Conservation (phyloP, 163 green algal species). For the Chlamydomonas reinhardtii region DNA sequence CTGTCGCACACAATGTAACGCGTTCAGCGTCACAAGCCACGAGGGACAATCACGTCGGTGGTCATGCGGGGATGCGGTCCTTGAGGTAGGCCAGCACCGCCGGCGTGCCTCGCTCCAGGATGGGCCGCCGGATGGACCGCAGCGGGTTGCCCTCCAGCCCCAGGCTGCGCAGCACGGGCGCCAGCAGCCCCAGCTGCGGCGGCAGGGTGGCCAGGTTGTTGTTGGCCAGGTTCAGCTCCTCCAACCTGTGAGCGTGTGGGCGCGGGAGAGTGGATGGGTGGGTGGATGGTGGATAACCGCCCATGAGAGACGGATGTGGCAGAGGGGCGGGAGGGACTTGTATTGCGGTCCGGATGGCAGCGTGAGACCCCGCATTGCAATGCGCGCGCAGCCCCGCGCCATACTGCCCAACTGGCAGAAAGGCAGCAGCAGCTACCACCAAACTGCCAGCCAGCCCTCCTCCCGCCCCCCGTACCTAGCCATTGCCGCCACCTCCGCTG, state of each 20-base stretch:
- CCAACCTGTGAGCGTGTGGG: slow-evolving; percentile 26
- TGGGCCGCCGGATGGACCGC: slow-evolving; percentile 60
- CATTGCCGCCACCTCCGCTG: slow-evolving; percentile 35
- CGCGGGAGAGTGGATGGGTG: too few relatives aligned
- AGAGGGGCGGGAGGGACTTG: too few relatives aligned
- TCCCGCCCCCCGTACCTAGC: background rate
- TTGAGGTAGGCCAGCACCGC: slow-evolving; percentile 62
- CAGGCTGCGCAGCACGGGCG: slow-evolving; percentile 56
- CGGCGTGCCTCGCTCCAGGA: slow-evolving; percentile 63
- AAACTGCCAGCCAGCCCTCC: background rate
- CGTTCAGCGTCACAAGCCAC: too few relatives aligned
- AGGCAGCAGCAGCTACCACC: background rate
- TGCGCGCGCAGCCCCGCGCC: too few relatives aligned
- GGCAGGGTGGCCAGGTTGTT: slow-evolving; percentile 65
- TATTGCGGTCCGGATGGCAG: too few relatives aligned
- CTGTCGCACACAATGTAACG: too few relatives aligned
- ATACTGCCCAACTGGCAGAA: too few relatives aligned
- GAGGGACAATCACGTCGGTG: too few relatives aligned
- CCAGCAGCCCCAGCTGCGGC: slow-evolving; percentile 63
- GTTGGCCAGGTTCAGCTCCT: slow-evolving; percentile 69
- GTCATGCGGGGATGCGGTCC: slow-evolving; percentile 53
- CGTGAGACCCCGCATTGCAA: too few relatives aligned
- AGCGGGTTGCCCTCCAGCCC: slow-evolving; percentile 70
- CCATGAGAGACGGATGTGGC: too few relatives aligned
- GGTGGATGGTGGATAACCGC: background rate